Evolutionary conservation across 2,329 filamentous ascomycete species (phyloP).

Genomic region (Dactylellina leptospora): DNA sequence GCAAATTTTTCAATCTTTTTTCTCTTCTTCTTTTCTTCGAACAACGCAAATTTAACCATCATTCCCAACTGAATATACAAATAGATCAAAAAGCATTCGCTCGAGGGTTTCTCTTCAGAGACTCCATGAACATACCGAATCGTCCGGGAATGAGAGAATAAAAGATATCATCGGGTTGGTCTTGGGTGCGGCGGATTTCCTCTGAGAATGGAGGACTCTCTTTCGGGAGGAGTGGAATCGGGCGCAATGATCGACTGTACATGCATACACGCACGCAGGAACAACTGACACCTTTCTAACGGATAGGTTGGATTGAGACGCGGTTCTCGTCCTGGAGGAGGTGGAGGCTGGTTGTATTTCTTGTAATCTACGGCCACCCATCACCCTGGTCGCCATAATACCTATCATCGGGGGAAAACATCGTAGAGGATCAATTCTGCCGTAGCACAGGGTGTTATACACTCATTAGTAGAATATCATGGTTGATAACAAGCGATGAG

Average conservation of each 20-base stretch:
- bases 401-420: too few species aligned
- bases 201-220: conserved; percentile 55
- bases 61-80: conserved; percentile 50
- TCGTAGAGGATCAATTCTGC: too few species aligned
- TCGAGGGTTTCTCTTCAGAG: conserved; percentile 17
- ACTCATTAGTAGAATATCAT: too few species aligned
- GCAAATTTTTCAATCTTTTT: conserved; percentile 20
- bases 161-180: conserved; percentile 59
- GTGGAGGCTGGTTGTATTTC: too few species aligned
- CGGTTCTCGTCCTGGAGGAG: too few species aligned
- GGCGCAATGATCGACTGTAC: conserved; percentile 64
- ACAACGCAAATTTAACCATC: conserved; percentile 51
- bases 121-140: conserved; percentile 53
- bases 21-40: conserved; percentile 25
- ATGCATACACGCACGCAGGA: too few species aligned
- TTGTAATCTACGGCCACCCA: too few species aligned
- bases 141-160: conserved; percentile 51
- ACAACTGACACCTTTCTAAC: too few species aligned
- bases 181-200: conserved; percentile 63
- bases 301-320: too few species aligned
- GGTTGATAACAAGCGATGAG: too few species aligned
- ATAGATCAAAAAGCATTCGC: conserved; percentile 53
- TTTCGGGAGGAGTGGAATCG: conserved; percentile 60
- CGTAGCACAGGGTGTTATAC: too few species aligned
- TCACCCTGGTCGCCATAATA: too few species aligned